Conservation (phyloP, 495 filamentous ascomycete species). For the Wilcoxina mikolae region DNA sequence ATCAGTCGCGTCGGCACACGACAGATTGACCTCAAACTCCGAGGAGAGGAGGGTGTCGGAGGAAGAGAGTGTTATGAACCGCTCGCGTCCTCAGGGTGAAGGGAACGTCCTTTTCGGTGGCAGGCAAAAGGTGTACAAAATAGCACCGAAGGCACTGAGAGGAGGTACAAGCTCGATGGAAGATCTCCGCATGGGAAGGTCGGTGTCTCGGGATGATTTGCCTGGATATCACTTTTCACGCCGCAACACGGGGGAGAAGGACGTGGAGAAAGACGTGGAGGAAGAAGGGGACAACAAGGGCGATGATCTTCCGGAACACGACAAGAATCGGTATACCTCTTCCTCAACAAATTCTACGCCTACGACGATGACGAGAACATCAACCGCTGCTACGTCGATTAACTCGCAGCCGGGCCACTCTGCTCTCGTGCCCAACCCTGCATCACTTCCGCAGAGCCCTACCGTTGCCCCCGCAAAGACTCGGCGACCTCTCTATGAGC, state of each 20-base stretch:
- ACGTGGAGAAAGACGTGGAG: slow-evolving; percentile 29
- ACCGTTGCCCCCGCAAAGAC: slow-evolving; percentile 44
- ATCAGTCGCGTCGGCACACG: slow-evolving; percentile 40
- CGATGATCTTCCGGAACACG: slow-evolving; percentile 39
- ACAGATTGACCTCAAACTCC: slow-evolving; percentile 22
- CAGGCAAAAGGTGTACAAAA: slow-evolving; percentile 89
- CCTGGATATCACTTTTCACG: slow-evolving; percentile 63
- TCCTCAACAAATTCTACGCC: slow-evolving; percentile 74
- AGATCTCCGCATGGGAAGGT: slow-evolving; percentile 35
- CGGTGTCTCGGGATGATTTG: slow-evolving; percentile 76
- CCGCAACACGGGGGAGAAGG: slow-evolving; percentile 41
- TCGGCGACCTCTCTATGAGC: slow-evolving; percentile 64
- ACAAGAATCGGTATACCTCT: slow-evolving; percentile 63
- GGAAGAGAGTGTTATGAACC: slow-evolving; percentile 63
- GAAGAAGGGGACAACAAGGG: slow-evolving; percentile 29
- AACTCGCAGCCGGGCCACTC: slow-evolving; percentile 29
- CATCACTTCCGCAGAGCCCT: slow-evolving; percentile 20
- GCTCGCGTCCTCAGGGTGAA: slow-evolving; percentile 69
- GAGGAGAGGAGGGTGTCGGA: slow-evolving; percentile 54
- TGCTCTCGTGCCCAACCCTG: slow-evolving; percentile 24
- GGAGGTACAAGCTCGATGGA: slow-evolving; percentile 32
- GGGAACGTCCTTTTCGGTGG: slow-evolving; percentile 93
- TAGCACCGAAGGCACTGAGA: slow-evolving; percentile 43
- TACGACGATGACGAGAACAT: slow-evolving; percentile 47
- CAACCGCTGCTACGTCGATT: slow-evolving; percentile 84